Percentiles rank a stretch among this genome's conserved stretches.
Conservation (phyloP, 306 rosid genomes). For the Begonia loranthoides region DNA sequence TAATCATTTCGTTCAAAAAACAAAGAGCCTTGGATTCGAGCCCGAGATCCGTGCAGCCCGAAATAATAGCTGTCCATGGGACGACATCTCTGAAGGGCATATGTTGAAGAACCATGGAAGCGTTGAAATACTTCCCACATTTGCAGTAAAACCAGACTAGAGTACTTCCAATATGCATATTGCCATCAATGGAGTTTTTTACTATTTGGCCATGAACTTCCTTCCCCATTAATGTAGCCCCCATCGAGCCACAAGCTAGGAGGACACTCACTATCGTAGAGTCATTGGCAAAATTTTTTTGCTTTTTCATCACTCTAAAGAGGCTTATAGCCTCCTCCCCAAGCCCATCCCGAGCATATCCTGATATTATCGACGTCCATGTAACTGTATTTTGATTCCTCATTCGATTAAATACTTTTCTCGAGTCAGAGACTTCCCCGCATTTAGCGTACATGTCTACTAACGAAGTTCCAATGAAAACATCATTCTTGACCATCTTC, state of each 20-base stretch:
- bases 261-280: constrained; percentile 57
- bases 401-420: constrained; percentile 55
- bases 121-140: constrained; percentile 47
- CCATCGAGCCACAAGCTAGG: constrained; percentile 65
- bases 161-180: constrained; percentile 46
- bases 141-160: constrained; percentile 92
- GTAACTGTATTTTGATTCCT: constrained; percentile 65
- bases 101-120: constrained; percentile 52
- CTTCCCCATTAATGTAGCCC: constrained; percentile 41
- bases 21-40: constrained; percentile 61
- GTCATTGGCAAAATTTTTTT: constrained; percentile 38
- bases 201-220: constrained; percentile 75
- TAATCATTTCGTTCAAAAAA: constrained; percentile 57
- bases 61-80: constrained; percentile 92
- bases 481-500: constrained; percentile 50
- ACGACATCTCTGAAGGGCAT: constrained; percentile 76
- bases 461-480: constrained; percentile 67
- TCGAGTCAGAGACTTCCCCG: constrained; percentile 52
- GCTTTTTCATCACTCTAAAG: constrained; percentile 54
- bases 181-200: constrained; percentile 26
- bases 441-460: constrained; percentile 88
- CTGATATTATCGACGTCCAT: constrained; percentile 90
- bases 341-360: constrained; percentile 67
- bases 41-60: constrained; percentile 58
- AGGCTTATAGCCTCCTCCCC: constrained; percentile 61